Evolutionary conservation across 129 eudicot genomes (phyloP).

Genomic region (Tagetes erecta): DNA sequence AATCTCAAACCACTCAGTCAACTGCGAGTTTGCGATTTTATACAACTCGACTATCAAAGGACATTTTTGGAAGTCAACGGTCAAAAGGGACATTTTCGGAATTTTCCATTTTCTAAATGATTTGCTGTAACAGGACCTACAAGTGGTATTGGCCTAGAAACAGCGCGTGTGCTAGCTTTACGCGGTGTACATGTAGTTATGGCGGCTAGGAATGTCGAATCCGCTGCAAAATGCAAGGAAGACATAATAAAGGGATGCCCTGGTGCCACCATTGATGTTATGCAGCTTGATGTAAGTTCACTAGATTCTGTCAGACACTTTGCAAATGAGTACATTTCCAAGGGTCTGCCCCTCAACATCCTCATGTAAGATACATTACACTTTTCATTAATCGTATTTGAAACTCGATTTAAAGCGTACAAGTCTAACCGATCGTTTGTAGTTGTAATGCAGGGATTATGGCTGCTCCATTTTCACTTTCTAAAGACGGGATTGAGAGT

Average conservation of each 20-base stretch:
- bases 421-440: slow-evolving; percentile 10
- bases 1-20: not conserved
- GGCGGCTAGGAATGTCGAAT: slow-evolving; percentile 80
- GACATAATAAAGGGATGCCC: slow-evolving; percentile 55
- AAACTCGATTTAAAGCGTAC: not conserved
- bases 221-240: slow-evolving; percentile 66
- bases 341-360: slow-evolving; percentile 70
- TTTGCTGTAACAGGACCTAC: slow-evolving; percentile 66
- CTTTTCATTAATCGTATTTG: not conserved
- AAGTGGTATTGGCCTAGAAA: slow-evolving; percentile 88
- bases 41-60: not conserved
- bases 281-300: slow-evolving; percentile 92
- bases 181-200: slow-evolving; percentile 88
- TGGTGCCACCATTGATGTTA: slow-evolving; percentile 75
- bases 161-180: slow-evolving; percentile 77
- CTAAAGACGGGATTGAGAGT: slow-evolving; percentile 75
- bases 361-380: slow-evolving; percentile 62
- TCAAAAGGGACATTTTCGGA: too few relatives aligned
- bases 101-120: slow-evolving; percentile 7
- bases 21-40: not conserved
- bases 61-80: too few relatives aligned
- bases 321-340: slow-evolving; percentile 67
- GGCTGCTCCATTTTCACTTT: slow-evolving; percentile 71
- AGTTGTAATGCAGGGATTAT: slow-evolving; percentile 93
- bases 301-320: slow-evolving; percentile 67